Conservation (phyloP, 495 filamentous ascomycete species). For the Annulohypoxylon stygium region DNA sequence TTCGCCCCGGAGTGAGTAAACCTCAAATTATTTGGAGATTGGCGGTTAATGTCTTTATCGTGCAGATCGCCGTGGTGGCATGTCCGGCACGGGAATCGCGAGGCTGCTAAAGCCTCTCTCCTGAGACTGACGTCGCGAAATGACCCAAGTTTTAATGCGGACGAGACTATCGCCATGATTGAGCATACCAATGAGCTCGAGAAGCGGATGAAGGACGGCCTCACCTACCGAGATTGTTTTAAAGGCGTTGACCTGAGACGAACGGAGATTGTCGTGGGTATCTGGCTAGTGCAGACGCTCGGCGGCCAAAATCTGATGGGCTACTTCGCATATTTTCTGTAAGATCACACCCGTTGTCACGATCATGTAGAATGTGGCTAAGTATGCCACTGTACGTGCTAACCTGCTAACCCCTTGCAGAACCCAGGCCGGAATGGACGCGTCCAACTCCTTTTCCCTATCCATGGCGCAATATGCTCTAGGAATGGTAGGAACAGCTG, state of each 20-base stretch:
- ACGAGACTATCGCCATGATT: slow-evolving; percentile 80
- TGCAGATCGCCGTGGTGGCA: slow-evolving; percentile 76
- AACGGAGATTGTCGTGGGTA: slow-evolving; percentile 73
- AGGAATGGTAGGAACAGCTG: slow-evolving; percentile 64
- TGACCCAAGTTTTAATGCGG: slow-evolving; percentile 67
- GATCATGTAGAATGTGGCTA: background rate
- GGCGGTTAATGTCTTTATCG: background rate
- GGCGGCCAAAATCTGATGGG: slow-evolving; percentile 76
- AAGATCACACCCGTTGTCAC: slow-evolving; percentile 5
- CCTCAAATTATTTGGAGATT: background rate
- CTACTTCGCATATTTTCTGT: slow-evolving; percentile 77
- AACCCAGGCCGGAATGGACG: slow-evolving; percentile 71
- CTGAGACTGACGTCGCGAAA: slow-evolving; percentile 68
- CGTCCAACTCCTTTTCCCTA: slow-evolving; percentile 66
- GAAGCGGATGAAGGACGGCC: slow-evolving; percentile 66
- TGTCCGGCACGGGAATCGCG: slow-evolving; percentile 68
- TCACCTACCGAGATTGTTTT: slow-evolving; percentile 76
- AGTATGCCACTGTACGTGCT: background rate
- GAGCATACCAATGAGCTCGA: slow-evolving; percentile 76
- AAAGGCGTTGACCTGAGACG: slow-evolving; percentile 72
- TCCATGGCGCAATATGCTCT: slow-evolving; percentile 58
- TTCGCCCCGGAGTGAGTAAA: slow-evolving; percentile 70
- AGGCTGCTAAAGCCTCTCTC: slow-evolving; percentile 70
- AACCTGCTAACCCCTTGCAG: slow-evolving; percentile 12
- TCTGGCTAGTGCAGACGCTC: slow-evolving; percentile 77